Conservation (phyloP, 2,329 filamentous ascomycete genomes). For the Sclerotinia trifoliorum region DNA sequence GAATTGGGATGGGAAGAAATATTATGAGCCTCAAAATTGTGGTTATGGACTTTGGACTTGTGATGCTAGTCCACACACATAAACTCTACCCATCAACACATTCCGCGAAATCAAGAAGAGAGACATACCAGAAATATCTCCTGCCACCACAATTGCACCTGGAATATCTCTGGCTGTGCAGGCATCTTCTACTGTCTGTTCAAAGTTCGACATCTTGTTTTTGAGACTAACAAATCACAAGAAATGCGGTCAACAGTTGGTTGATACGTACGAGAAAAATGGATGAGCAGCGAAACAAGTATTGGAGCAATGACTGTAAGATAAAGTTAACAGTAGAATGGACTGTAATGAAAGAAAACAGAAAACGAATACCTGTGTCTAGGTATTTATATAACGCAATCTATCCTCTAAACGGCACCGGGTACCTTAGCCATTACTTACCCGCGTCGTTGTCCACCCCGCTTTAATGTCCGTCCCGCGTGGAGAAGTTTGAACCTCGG, state of each 20-base stretch:
- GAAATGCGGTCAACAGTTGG: too few relatives aligned
- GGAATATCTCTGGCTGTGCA: slow-evolving; percentile 29
- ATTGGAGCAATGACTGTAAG: background rate
- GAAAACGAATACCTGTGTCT: background rate
- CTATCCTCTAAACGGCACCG: background rate
- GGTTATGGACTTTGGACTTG: background rate
- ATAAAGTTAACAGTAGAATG: background rate
- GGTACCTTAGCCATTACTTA: background rate
- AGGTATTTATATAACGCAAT: background rate
- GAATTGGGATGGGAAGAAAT: background rate
- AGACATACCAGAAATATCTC: slow-evolving; percentile 28
- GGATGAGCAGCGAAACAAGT: background rate
- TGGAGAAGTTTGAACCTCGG: too few relatives aligned
- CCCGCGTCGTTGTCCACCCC: too few relatives aligned
- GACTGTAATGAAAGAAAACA: background rate
- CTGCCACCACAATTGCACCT: slow-evolving; percentile 29
- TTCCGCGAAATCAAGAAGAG: background rate
- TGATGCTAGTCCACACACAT: background rate
- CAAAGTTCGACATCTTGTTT: slow-evolving; percentile 29
- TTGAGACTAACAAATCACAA: background rate
- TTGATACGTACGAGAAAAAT: background rate
- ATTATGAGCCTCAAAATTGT: background rate
- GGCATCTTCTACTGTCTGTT: slow-evolving; percentile 28
- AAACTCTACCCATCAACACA: background rate
- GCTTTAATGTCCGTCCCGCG: too few relatives aligned